Conservation (phyloP, 495 filamentous ascomycete species). For the Annulohypoxylon bovei region DNA sequence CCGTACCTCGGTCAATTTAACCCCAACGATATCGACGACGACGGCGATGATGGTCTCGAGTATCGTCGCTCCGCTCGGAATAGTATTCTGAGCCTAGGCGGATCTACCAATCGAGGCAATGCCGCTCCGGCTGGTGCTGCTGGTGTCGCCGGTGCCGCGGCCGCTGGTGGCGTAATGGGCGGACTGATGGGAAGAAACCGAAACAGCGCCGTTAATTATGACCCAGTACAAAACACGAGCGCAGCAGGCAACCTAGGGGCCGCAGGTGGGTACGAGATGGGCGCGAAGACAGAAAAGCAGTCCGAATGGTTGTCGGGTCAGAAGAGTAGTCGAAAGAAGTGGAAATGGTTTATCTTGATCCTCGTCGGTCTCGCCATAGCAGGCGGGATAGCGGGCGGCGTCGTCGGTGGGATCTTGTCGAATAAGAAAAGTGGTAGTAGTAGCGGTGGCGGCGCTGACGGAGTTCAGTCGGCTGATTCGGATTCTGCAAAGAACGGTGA, state of each 20-base stretch:
- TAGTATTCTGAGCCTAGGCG: slow-evolving; percentile 65
- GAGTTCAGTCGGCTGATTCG: slow-evolving; percentile 46
- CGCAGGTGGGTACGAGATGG: slow-evolving; percentile 43
- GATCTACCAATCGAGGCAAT: slow-evolving; percentile 49
- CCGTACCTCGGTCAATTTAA: slow-evolving; percentile 69
- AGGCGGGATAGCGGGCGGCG: slow-evolving; percentile 78
- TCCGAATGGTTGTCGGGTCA: slow-evolving; percentile 67
- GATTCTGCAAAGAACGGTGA: slow-evolving; percentile 70
- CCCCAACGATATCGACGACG: slow-evolving; percentile 82
- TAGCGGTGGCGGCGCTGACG: slow-evolving; percentile 26
- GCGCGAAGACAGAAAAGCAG: slow-evolving; percentile 54
- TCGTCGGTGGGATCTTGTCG: slow-evolving; percentile 78
- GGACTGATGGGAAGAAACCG: slow-evolving; percentile 47
- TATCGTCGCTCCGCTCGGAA: slow-evolving; percentile 57
- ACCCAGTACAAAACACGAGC: slow-evolving; percentile 48
- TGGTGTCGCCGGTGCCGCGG: slow-evolving; percentile 57
- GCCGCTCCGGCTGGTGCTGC: slow-evolving; percentile 50
- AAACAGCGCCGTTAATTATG: slow-evolving; percentile 52
- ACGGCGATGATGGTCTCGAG: slow-evolving; percentile 82
- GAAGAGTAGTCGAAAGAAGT: slow-evolving; percentile 71
- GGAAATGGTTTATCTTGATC: slow-evolving; percentile 72
- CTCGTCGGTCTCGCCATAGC: slow-evolving; percentile 70
- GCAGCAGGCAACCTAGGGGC: slow-evolving; percentile 38
- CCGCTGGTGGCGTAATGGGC: slow-evolving; percentile 63
- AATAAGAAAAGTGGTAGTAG: slow-evolving; percentile 29